These are phyloP conservation scores for Aureobasidium sp. DNA, from an alignment of 2,329 filamentous ascomycete genomes.

Conservation along the genomic window DNA sequence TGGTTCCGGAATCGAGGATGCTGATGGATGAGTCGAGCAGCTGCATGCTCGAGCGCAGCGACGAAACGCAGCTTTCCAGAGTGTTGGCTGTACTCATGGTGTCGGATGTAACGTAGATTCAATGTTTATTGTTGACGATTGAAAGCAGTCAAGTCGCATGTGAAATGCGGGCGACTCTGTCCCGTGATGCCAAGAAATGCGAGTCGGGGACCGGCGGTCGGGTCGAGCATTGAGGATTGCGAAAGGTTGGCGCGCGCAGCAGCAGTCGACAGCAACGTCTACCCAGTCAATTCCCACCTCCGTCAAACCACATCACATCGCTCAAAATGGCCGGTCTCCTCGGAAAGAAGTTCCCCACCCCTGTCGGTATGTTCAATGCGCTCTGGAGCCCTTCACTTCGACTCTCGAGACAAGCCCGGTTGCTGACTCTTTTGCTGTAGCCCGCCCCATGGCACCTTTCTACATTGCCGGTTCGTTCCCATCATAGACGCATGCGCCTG, in stretches of 20 bases:
- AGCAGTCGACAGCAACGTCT: constrained; percentile 4
- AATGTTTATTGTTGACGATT: neutral
- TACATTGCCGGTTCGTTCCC: constrained; percentile 19
- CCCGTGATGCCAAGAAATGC: constrained; percentile 12
- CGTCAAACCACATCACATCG: constrained; percentile 14
- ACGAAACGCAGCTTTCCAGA: constrained; percentile 54
- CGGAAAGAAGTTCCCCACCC: constrained; percentile 46
- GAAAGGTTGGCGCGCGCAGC: neutral
- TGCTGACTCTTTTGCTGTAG: constrained; percentile 12
- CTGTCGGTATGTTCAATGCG: constrained; percentile 37
- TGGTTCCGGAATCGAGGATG: constrained; percentile 55
- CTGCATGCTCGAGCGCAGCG: constrained; percentile 54
- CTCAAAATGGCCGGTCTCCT: constrained; percentile 37
- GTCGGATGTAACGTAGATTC: neutral
- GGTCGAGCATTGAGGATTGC: constrained; percentile 1
- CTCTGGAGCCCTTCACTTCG: neutral
- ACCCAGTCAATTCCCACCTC: constrained; percentile 12
- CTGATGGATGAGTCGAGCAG: constrained; percentile 56
- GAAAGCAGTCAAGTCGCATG: neutral
- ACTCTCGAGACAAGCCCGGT: neutral
- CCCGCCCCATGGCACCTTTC: constrained; percentile 19
- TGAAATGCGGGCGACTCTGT: neutral
- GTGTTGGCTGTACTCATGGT: constrained; percentile 27
- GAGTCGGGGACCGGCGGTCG: neutral
- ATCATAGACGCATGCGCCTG: neutral